Evolutionary conservation across 371 early-diverging fungal species (phyloP).

Genomic region (Saksenaea vasiformis): DNA sequence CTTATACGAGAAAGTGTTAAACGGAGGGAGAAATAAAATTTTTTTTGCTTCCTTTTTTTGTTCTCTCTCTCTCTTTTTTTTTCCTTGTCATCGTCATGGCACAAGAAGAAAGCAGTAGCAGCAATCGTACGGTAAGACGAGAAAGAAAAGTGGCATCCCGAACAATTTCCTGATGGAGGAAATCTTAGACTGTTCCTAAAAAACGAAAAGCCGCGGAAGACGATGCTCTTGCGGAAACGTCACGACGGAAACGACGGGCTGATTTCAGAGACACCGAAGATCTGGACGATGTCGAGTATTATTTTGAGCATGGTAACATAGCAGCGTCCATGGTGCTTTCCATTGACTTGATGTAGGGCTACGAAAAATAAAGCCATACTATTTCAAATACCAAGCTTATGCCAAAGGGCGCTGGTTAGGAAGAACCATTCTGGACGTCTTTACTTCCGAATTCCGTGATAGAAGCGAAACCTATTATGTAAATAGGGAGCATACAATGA

Average conservation of each 20-base stretch:
- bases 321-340: background rate
- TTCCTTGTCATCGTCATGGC: background rate
- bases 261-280: slow-evolving; percentile 21
- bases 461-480: slow-evolving; percentile 82
- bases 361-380: slow-evolving; percentile 84
- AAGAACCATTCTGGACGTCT: slow-evolving; percentile 72
- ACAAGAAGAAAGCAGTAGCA: background rate
- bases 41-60: background rate
- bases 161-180: background rate
- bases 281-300: slow-evolving; percentile 44
- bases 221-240: background rate
- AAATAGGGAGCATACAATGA: slow-evolving; percentile 14
- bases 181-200: background rate
- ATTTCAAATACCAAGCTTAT: slow-evolving; percentile 75
- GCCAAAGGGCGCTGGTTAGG: slow-evolving; percentile 94
- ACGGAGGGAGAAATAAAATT: background rate
- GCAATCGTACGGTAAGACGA: background rate
- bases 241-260: slow-evolving; percentile 4
- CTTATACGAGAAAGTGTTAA: background rate
- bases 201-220: slow-evolving; percentile 15
- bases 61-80: background rate
- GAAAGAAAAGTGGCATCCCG: background rate
- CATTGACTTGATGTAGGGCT: slow-evolving; percentile 44
- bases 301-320: slow-evolving; percentile 49
- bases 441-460: slow-evolving; percentile 86